These are phyloP conservation scores for Emergomyces pasteurianus DNA, from an alignment of 2,329 filamentous ascomycete genomes.

Conservation along the genomic window DNA sequence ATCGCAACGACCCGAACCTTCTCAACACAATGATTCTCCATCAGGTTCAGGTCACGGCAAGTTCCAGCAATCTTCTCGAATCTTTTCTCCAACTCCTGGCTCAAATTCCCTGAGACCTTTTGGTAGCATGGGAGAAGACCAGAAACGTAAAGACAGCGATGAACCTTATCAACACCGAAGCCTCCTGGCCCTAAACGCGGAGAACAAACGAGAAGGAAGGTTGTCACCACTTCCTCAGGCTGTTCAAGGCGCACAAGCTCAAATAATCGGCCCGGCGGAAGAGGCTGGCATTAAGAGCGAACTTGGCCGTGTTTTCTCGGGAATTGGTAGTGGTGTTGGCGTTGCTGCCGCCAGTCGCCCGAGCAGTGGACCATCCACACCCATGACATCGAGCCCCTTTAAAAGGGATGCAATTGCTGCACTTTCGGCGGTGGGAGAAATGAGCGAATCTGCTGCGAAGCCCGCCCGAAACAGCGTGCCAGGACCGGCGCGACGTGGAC, in stretches of 20 bases:
- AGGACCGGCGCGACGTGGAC: conserved; percentile 44
- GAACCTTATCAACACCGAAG: conserved; percentile 51
- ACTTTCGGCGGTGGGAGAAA: conserved; percentile 31
- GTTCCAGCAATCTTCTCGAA: conserved; percentile 21
- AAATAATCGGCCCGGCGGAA: conserved; percentile 69
- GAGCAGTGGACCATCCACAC: conserved; percentile 43
- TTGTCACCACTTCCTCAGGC: conserved; percentile 84
- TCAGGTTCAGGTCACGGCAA: conserved; percentile 14
- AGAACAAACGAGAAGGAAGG: conserved; percentile 70
- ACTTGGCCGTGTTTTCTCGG: conserved; percentile 87
- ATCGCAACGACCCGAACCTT: conserved; percentile 23
- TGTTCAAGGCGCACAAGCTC: conserved; percentile 85
- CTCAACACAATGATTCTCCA: conserved; percentile 22
- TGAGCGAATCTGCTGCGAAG: conserved; percentile 28
- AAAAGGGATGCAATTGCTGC: conserved; percentile 37
- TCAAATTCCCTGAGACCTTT: conserved; percentile 13
- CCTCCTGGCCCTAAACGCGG: conserved; percentile 58
- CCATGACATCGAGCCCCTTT: conserved; percentile 41
- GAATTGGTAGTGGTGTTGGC: conserved; percentile 64
- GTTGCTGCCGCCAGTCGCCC: conserved; percentile 38
- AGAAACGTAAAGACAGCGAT: conserved; percentile 38
- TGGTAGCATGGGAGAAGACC: conserved; percentile 21
- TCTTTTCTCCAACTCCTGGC: conserved; percentile 24
- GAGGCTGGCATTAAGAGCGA: conserved; percentile 91
- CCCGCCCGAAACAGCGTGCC: conserved; percentile 18